Evolutionary conservation across 164 flowering plant species (phyloP), one percentile per base, ranked within the genome.

Genomic region (Annona squamosa): DNA sequence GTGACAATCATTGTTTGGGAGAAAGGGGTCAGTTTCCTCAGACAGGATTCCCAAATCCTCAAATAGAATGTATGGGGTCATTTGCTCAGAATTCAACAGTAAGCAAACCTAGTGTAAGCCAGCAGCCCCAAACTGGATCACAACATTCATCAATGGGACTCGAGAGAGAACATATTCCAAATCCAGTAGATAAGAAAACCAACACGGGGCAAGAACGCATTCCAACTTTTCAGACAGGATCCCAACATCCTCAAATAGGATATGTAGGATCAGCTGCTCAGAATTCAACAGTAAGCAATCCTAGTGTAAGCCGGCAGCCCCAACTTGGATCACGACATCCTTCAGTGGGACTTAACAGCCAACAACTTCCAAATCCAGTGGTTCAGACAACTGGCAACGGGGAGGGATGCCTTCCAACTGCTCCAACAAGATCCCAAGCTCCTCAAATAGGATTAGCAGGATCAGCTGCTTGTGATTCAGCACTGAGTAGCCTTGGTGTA

Each of bases 301-400:
- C n/a, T n/a, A 66, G 16, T 44, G 12, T 44, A 37, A 10, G 17
- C 12, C 68, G 43, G 43, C 43, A 17, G 46, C 45, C 45, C 46
- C 17, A 42, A 4, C 2, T 19, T 69, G 73, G 71, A 46, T 42
- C 59, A 17, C 63, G 46, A 12, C 57, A 37, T 16, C 7, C 37
- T 10, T 59, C 74, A 37, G 6, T 37, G 37, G 70, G 70, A 4
- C 37, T 71, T 4, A 61, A 7, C 46, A 59, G 59, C 7, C 18
- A 46, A 41, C 46, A 76, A 48, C 12, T 17, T 67, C 73, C 17
- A 7, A 71, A 67, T 67, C 74, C 59, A 2, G 7, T 46, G 18
- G 56, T 43, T 70, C 44, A 63, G 17, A 17, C 45, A 48, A 63
- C 59, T 2, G 19, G 9, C 44, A 64, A 7, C 10, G 19, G 67